Base-by-base conservation (phyloP, 2,329 filamentous ascomycete genomes). In the Sporothrix pseudoabietina region DNA sequence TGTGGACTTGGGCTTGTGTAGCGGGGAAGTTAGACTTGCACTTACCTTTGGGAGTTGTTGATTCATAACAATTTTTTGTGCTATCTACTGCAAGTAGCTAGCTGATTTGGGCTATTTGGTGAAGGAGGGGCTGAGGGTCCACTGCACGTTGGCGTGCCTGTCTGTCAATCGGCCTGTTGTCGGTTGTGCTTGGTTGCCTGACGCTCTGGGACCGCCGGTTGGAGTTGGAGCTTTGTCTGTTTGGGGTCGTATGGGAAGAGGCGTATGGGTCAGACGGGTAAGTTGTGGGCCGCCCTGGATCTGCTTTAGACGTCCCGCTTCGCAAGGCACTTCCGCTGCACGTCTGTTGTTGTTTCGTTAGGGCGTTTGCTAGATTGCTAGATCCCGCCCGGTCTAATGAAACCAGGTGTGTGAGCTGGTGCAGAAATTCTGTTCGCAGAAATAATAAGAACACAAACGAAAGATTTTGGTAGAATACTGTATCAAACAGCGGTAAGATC, bases 1-100 rank as follows among this genome's bases (percentile, higher is more conserved):
- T 74, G 55, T 55, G 61, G 44, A 35, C 44, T 70, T 35, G 59
- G 73, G 22, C n/a, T 44, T 72, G 72, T 73, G 74, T 74, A 74
- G 74, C 72, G 73, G 75, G 59, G 71, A 72, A 59, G 49, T 71
- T 49, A 16, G 44, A 59, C 39, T 70, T 52, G 77, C 70, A 73
- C 74, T 73, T 83, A 84, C 83, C 83, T 84, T 84, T 76, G 81
- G 79, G 72, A 84, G 81, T 81, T 81, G 82, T 80, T 82, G 81
- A 83, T 83, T 84, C 83, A 85, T 85, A 59, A 72, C 61, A 41
- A 22, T 19, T 69, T 69, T 61, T 69, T 73, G 69, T 71, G 65
- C 69, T 63, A 72, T 72, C 72, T 63, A 71, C 69, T 69, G 65
- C 16, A 41, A 66, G 41, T 74, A 73, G 74, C 72, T 66, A 65